phyloP scores from a whole-genome alignment of 2,329 filamentous ascomycete species.

The Aspergillus sp. region DNA sequence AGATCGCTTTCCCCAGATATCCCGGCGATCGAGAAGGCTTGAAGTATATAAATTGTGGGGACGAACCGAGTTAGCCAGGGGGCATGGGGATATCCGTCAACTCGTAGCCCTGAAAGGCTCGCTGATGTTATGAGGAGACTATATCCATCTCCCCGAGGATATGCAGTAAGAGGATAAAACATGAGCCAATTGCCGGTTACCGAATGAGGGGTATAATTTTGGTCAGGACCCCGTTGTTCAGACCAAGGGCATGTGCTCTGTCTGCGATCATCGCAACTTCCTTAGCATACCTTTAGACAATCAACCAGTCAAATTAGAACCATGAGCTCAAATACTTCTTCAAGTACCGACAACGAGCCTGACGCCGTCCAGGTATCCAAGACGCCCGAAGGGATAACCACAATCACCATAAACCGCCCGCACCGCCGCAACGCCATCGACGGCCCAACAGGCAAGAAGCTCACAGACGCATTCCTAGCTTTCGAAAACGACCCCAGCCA shows the following conservation, averaged over 20 bases:
- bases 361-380: slow-evolving; percentile 12
- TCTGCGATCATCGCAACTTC: not conserved
- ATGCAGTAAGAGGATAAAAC: not conserved
- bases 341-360: not conserved
- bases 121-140: not conserved
- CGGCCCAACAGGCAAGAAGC: slow-evolving; percentile 50
- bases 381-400: slow-evolving; percentile 53
- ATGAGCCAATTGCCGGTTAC: not conserved
- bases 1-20: not conserved
- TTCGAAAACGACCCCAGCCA: slow-evolving; percentile 58
- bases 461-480: slow-evolving; percentile 53
- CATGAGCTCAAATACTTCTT: not conserved
- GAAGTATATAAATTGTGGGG: not conserved
- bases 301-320: not conserved
- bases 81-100: not conserved
- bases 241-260: too few relatives aligned
- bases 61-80: not conserved
- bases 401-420: slow-evolving; percentile 60
- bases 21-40: not conserved
- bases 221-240: not conserved
- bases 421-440: slow-evolving; percentile 59
- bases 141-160: not conserved
- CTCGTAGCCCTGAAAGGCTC: not conserved
- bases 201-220: not conserved
- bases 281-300: not conserved